A percentile compares a stretch with the other conserved stretches of the same genome.
phyloP scores from a whole-genome alignment of 2,329 filamentous ascomycete species.

The Mollisia scopiformis region DNA sequence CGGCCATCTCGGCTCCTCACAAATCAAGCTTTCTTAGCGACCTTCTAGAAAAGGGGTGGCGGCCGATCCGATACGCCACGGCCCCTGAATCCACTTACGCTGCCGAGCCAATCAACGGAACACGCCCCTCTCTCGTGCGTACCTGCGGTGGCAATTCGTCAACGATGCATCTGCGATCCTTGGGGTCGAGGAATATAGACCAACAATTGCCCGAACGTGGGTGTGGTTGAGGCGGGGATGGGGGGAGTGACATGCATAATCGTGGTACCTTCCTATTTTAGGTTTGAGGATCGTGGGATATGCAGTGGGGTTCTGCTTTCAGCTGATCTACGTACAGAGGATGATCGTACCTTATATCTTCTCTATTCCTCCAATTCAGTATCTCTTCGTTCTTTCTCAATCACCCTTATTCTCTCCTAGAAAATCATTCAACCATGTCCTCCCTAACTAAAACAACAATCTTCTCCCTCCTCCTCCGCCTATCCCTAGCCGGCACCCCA shows the following conservation, averaged over 20 bases:
- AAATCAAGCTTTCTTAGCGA: constrained; percentile 1
- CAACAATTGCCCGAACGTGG: background rate
- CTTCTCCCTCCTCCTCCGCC: background rate
- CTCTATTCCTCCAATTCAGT: background rate
- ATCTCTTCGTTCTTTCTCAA: background rate
- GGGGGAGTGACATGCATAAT: background rate
- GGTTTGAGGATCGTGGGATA: background rate
- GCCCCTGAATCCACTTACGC: background rate
- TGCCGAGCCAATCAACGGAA: background rate
- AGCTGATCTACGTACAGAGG: background rate
- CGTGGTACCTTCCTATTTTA: background rate
- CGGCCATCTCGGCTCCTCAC: background rate
- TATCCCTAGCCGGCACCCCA: background rate
- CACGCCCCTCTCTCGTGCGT: background rate
- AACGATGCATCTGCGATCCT: background rate
- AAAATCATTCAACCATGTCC: background rate
- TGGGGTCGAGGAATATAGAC: background rate
- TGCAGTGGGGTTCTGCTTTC: background rate
- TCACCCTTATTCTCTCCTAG: background rate
- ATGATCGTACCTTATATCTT: background rate
- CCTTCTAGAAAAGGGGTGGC: background rate
- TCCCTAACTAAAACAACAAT: background rate
- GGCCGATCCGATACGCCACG: background rate
- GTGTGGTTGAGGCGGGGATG: background rate
- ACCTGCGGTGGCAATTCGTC: background rate